Conservation (phyloP, 805 yeast genomes). For the Metschnikowia matae region DNA sequence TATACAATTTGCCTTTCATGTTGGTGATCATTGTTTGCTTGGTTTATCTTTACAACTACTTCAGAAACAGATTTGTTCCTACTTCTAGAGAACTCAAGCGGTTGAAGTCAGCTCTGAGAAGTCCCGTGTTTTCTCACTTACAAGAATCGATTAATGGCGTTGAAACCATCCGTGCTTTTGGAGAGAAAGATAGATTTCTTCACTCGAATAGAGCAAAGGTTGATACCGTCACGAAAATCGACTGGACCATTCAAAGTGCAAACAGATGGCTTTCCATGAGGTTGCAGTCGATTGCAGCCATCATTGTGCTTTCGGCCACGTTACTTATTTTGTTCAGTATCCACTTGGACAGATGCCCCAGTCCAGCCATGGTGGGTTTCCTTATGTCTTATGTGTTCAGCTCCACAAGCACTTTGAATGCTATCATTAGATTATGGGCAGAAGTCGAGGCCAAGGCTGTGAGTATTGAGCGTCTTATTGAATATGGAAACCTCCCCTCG, state of each 20-base stretch:
- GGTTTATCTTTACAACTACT: slow-evolving; percentile 27
- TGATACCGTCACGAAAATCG: slow-evolving; percentile 22
- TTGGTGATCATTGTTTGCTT: slow-evolving; percentile 23
- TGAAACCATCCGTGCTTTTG: slow-evolving; percentile 33
- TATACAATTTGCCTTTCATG: slow-evolving; percentile 32
- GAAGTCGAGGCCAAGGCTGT: slow-evolving; percentile 33
- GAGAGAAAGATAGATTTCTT: slow-evolving; percentile 27
- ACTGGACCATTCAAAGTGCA: slow-evolving; percentile 21
- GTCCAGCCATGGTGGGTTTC: slow-evolving; percentile 36
- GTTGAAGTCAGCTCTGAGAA: slow-evolving; percentile 26
- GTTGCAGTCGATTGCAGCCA: slow-evolving; percentile 33
- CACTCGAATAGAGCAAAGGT: slow-evolving; percentile 23
- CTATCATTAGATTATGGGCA: slow-evolving; percentile 32
- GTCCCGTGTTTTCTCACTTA: slow-evolving; percentile 33
- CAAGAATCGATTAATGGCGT: slow-evolving; percentile 37
- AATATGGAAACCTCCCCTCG: slow-evolving; percentile 29
- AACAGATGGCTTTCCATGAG: slow-evolving; percentile 38
- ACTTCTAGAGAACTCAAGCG: slow-evolving; percentile 35
- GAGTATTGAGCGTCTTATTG: slow-evolving; percentile 35
- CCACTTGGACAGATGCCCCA: slow-evolving; percentile 20
- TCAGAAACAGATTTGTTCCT: slow-evolving; percentile 30
- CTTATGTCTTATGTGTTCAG: slow-evolving; percentile 34
- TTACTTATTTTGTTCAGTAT: slow-evolving; percentile 26
- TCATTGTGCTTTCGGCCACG: slow-evolving; percentile 28
- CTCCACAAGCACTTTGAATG: slow-evolving; percentile 28